Percentiles rank a stretch among this genome's conserved stretches.
Evolutionary conservation across 148 eudicot genomes (phyloP).

Genomic region (Salicornia ramosissima): DNA sequence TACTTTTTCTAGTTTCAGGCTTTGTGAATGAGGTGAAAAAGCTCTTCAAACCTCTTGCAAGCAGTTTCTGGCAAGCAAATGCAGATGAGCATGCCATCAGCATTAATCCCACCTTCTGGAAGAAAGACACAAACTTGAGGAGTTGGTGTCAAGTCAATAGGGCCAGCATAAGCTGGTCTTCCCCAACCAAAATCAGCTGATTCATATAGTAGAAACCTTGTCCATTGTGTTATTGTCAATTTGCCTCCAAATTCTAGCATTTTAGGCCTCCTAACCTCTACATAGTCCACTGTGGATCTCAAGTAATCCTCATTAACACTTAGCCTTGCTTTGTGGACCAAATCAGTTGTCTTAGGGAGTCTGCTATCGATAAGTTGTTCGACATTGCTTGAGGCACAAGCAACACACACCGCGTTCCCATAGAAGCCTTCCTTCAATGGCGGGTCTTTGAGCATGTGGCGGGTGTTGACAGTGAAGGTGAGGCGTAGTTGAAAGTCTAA

Average conservation of each 20-base stretch:
- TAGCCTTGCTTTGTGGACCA: slow-evolving; percentile 62
- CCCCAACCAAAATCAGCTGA: slow-evolving; percentile 95
- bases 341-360: slow-evolving; percentile 31
- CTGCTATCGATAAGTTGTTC: slow-evolving; percentile 36
- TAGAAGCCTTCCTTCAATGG: slow-evolving; percentile 70
- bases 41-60: slow-evolving; percentile 37
- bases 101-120: slow-evolving; percentile 53
- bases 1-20: slow-evolving; percentile 3
- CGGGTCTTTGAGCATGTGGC: slow-evolving; percentile 54
- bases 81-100: slow-evolving; percentile 67
- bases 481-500: slow-evolving; percentile 56
- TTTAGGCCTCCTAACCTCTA: slow-evolving; percentile 59
- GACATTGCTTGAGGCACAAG: slow-evolving; percentile 62
- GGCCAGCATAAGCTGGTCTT: slow-evolving; percentile 76
- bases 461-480: slow-evolving; percentile 77
- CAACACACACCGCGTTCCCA: slow-evolving; percentile 77
- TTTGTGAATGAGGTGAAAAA: slow-evolving; percentile 31
- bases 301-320: slow-evolving; percentile 63
- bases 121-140: slow-evolving; percentile 85
- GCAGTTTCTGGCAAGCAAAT: slow-evolving; percentile 85
- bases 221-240: slow-evolving; percentile 89
- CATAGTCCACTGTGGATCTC: slow-evolving; percentile 72
- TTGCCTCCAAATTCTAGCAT: slow-evolving; percentile 89
- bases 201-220: slow-evolving; percentile 76
- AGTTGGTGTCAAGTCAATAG: slow-evolving; percentile 82